Conservation (phyloP, 176 grass and related monocot genomes). For the Triticum urartu region DNA sequence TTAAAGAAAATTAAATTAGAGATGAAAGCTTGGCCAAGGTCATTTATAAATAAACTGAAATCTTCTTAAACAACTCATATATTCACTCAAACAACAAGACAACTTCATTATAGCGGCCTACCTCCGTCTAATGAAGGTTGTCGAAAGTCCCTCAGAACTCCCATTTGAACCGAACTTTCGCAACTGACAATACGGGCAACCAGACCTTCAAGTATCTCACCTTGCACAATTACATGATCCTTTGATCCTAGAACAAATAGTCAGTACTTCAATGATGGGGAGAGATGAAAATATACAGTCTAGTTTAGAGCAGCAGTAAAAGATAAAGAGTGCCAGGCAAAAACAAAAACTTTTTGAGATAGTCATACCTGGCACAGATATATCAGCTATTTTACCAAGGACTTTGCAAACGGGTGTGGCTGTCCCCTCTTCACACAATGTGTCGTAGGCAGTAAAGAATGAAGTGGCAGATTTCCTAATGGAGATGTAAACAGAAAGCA, state of each 20-base stretch:
- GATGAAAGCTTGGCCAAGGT: not conserved
- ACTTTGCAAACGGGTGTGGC: conserved; percentile 79
- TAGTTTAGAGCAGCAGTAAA: not conserved
- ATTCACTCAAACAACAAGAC: not conserved
- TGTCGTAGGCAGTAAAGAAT: conserved; percentile 92
- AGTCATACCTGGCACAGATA: conserved; percentile 74
- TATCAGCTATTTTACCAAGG: conserved; percentile 90
- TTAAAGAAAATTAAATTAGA: not conserved
- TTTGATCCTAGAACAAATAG: conserved; percentile 60
- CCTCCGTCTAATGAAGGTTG: conserved; percentile 45
- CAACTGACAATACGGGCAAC: conserved; percentile 80
- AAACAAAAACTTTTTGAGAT: not conserved
- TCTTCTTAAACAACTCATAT: not conserved
- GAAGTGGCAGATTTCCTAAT: conserved; percentile 82
- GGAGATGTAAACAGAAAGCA: conserved; percentile 27
- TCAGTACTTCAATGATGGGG: not conserved
- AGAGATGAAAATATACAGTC: not conserved
- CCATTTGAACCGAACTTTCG: conserved; percentile 75
- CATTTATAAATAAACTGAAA: not conserved
- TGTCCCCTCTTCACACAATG: conserved; percentile 92
- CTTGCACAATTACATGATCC: conserved; percentile 87
- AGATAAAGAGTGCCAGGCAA: not conserved
- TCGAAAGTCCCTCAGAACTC: conserved; percentile 63
- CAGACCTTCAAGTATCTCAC: conserved; percentile 95
- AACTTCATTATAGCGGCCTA: conserved; percentile 26